Percentiles rank a stretch among this genome's conserved stretches.
phyloP scores from a whole-genome alignment of 2,329 filamentous ascomycete species.

The Aureobasidium sp. region DNA sequence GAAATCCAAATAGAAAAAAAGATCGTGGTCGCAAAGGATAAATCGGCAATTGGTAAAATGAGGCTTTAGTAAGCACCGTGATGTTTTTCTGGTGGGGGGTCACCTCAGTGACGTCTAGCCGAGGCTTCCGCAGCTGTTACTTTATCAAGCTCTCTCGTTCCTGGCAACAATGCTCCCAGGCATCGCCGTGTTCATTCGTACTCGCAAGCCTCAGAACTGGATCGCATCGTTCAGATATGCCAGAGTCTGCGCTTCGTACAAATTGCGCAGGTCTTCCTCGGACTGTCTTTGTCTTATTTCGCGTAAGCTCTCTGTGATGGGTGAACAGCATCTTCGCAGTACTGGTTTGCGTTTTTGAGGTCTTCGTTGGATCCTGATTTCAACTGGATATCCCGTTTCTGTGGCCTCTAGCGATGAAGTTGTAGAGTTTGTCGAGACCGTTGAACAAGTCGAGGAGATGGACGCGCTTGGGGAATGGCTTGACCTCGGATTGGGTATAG shows the following conservation, averaged over 20 bases:
- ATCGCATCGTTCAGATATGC: constrained; percentile 22
- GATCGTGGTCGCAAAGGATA: background rate
- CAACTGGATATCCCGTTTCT: background rate
- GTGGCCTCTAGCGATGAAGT: background rate
- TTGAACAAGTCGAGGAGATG: background rate
- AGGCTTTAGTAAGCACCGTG: constrained; percentile 9
- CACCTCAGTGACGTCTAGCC: background rate
- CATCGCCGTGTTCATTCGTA: no score
- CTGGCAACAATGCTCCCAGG: background rate
- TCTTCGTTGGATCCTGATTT: background rate
- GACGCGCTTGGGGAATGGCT: background rate
- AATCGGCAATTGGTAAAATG: background rate
- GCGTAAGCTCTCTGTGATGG: constrained; percentile 18
- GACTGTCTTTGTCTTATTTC: constrained; percentile 23
- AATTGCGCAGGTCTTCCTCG: constrained; percentile 21
- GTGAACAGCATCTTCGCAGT: constrained; percentile 20
- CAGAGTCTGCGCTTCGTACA: constrained; percentile 26
- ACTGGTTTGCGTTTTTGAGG: background rate
- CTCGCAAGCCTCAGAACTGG: background rate
- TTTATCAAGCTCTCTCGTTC: background rate
- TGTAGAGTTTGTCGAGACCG: background rate
- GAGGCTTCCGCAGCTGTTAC: background rate
- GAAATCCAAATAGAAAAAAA: background rate
- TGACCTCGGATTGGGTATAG: background rate
- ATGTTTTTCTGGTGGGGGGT: background rate